Evolutionary conservation across 306 rosid genomes (phyloP), one percentile per base, ranked within the genome.

Genomic region (Fagus crenata): DNA sequence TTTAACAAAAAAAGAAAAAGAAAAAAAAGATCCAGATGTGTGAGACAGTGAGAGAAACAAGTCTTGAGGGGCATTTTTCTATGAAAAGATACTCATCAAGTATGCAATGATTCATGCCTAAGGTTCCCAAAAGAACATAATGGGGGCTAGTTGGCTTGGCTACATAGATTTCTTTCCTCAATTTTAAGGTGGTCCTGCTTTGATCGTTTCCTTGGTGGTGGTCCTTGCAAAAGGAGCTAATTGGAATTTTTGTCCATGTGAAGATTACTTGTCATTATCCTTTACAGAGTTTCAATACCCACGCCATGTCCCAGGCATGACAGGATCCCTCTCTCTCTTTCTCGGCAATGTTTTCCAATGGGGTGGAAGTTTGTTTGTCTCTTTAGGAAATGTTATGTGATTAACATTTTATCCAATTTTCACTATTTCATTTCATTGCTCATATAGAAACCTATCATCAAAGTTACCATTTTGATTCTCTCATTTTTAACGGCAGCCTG

Each of bases 31-130:
- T 43, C 49, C 33, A 58, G 75, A 75, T 56, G 67, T 70, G 56
- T 74, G 88, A 80, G 72, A 85, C 81, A 60, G 56, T 74, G 88
- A 80, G 72, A 85, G 83, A 60, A 77, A 77, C 86, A 60, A 74
- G 78, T 73, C 78, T 54, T 55, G 65, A 72, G 40, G 67, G 22
- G 18, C 61, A 72, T 75, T 76, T 56, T 68, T 60, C 78, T 31
- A 33, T 58, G 77, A 55, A 81, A 76, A 84, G 80, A 76, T 84
- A 83, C 85, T 43, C 37, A 73, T 80, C 71, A 40, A 69, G 55
- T 31, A 65, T 60, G 73, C 74, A 81, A 73, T 46, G 51, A 46
- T 46, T 71, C 74, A 81, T 60, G 78, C 81, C 65, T 49, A 67
- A 31, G 41, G 71, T 79, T 76, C 71, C 71, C 61, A 53, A 37